A percentile compares a stretch with the other conserved stretches of the same genome.
Evolutionary conservation across 768 basidiomycete genomes (phyloP).

Genomic region (Wakefieldia striispora): DNA sequence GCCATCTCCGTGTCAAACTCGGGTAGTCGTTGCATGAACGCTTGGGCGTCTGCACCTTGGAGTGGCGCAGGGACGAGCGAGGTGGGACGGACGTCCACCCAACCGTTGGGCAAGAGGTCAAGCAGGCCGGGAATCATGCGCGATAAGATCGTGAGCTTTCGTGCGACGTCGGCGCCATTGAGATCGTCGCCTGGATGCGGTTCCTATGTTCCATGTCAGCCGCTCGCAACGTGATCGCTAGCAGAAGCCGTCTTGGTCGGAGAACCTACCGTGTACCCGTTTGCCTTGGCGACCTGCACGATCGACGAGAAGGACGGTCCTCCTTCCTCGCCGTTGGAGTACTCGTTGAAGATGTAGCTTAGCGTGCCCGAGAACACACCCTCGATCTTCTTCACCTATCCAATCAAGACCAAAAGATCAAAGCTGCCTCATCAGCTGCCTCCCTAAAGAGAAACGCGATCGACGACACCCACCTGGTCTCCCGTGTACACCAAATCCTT

Average conservation of each 20-base stretch:
- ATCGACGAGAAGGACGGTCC: slow-evolving; percentile 86
- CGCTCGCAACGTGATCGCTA: not conserved
- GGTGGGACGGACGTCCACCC: slow-evolving; percentile 72
- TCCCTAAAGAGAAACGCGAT: not conserved
- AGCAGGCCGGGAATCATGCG: slow-evolving; percentile 61
- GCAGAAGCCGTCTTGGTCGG: not conserved
- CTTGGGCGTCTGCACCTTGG: slow-evolving; percentile 70
- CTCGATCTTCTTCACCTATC: slow-evolving; percentile 83
- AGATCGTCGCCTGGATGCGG: slow-evolving; percentile 97
- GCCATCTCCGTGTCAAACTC: slow-evolving; percentile 82
- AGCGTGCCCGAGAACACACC: slow-evolving; percentile 98
- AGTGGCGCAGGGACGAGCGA: slow-evolving; percentile 85
- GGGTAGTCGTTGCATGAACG: slow-evolving; percentile 76
- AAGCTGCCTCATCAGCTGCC: not conserved
- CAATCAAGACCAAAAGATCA: not conserved
- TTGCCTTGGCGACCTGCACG: slow-evolving; percentile 82
- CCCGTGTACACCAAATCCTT: slow-evolving; percentile 92
- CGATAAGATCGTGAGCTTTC: slow-evolving; percentile 94
- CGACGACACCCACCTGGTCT: slow-evolving; percentile 61
- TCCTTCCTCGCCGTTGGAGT: slow-evolving; percentile 62
- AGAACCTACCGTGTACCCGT: slow-evolving; percentile 85
- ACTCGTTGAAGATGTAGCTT: slow-evolving; percentile 99
- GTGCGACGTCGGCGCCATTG: slow-evolving; percentile 94
- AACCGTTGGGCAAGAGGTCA: slow-evolving; percentile 68
- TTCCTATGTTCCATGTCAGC: slow-evolving; percentile 58